These are phyloP conservation scores for Xylariaceae sp. DNA, from an alignment of 2,329 filamentous ascomycete genomes.

Conservation along the genomic window DNA sequence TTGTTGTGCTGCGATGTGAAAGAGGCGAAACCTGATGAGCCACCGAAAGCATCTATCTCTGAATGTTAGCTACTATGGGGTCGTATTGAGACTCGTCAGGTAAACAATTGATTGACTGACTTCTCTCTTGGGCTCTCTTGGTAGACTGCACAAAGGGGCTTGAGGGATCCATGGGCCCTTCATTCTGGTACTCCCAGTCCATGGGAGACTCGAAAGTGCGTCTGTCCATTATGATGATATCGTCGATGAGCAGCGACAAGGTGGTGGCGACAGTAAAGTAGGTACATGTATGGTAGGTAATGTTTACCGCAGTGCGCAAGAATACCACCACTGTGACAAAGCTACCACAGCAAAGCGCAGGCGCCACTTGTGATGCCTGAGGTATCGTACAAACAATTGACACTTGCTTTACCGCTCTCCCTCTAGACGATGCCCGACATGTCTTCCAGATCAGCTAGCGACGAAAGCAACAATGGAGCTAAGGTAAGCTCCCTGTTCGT, in stretches of 20 bases:
- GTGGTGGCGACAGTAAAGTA: background rate
- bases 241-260: background rate
- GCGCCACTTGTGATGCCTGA: too few relatives aligned
- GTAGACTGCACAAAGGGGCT: constrained; percentile 60
- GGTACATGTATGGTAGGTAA: background rate
- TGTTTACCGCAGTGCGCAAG: background rate
- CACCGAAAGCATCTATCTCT: constrained; percentile 32
- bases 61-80: constrained; percentile 21
- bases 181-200: constrained; percentile 64
- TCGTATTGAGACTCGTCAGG: constrained; percentile 1
- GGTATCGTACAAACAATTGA: too few relatives aligned
- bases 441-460: too few relatives aligned
- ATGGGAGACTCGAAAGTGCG: constrained; percentile 60
- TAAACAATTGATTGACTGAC: constrained; percentile 33
- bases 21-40: constrained; percentile 36
- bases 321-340: too few relatives aligned
- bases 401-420: too few relatives aligned
- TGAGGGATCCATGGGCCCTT: constrained; percentile 56
- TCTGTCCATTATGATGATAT: constrained; percentile 43
- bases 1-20: constrained; percentile 32
- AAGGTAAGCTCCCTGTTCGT: background rate
- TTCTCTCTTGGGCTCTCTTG: constrained; percentile 38
- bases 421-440: too few relatives aligned
- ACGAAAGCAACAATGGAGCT: too few relatives aligned
- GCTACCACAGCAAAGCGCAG: too few relatives aligned